These are phyloP conservation scores for Xylaria sp. DNA, from an alignment of 2,329 filamentous ascomycete genomes.

Conservation along the genomic window DNA sequence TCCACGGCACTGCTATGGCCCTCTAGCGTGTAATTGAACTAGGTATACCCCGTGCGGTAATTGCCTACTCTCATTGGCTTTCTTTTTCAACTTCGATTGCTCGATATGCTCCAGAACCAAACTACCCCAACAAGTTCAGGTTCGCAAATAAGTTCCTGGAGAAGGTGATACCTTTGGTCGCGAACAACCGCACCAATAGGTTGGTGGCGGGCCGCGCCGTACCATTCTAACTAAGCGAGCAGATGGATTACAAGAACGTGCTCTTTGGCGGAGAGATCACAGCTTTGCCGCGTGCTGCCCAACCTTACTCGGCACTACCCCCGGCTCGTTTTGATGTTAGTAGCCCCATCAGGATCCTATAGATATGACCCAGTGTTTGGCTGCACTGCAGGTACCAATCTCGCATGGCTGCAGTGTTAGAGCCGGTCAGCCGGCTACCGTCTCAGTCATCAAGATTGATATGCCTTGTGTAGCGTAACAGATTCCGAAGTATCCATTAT, in stretches of 20 bases:
- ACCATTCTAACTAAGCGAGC: constrained; percentile 78
- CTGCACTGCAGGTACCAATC: constrained; percentile 74
- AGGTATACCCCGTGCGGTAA: constrained; percentile 71
- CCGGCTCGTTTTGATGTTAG: constrained; percentile 72
- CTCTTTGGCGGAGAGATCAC: constrained; percentile 78
- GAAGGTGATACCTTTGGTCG: constrained; percentile 64
- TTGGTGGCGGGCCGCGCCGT: constrained; percentile 73
- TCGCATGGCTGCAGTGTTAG: constrained; percentile 69
- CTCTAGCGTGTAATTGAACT: constrained; percentile 76
- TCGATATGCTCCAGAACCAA: constrained; percentile 51
- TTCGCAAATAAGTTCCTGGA: constrained; percentile 56
- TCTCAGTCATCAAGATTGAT: constrained; percentile 75
- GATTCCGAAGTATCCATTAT: constrained; percentile 13
- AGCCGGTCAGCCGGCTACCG: constrained; percentile 75
- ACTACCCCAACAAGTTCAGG: constrained; percentile 48
- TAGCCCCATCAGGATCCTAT: constrained; percentile 70
- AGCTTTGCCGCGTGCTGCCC: constrained; percentile 69
- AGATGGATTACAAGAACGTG: constrained; percentile 72
- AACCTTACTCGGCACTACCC: constrained; percentile 76
- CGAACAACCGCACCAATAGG: constrained; percentile 77
- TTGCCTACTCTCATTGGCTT: constrained; percentile 6
- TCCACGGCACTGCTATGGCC: constrained; percentile 50
- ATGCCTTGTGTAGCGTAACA: constrained; percentile 67
- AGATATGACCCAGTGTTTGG: constrained; percentile 71
- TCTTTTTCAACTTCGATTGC: background rate